Base-by-base conservation (phyloP, 225 moss, liverwort and hornwort genomes). In the Antitrichia curtipendula region DNA sequence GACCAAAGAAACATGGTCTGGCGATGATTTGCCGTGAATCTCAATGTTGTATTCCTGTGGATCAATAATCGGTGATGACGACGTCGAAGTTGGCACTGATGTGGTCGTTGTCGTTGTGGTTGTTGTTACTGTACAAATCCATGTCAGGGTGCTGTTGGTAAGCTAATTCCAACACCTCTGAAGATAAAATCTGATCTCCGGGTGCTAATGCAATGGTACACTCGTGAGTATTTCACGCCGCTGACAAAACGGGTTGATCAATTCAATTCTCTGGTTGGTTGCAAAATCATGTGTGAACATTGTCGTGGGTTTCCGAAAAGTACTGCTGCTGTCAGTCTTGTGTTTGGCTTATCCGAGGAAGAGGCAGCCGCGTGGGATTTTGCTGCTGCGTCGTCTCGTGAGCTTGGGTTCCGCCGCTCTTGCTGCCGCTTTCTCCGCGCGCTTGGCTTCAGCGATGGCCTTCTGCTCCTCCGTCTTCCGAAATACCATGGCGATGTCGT, bases 361-460 rank as follows among this genome's bases (percentile, higher is more conserved):
- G 75, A 93, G 90, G 82, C 93, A 93, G 47, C 90, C 93, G 8
- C 91, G 85, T 17, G 92, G 90, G 81, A 85, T 54, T 88, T 88
- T 96, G 86, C 77, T 90, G n/a, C 83, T 61, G 20, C 91, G 89
- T 75, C 94, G 89, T 88, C 93, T 88, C 12, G 89, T 82, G 50
- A 85, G 32, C 74, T 89, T 91, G 17, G 90, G 86, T 45, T 93
- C 91, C 65, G 91, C 88, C 13, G 91, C 90, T 65, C 90, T 88
- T 54, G 90, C 92, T 47, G 97, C 92, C 27, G 91, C 91, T 83
- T 90, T 94, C 88, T 92, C 92, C 40, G 90, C 90, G 81, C 97
- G 92, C 89, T 93, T 97, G 21, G 90, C 91, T 74, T 95, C 93
- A 5, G 94, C 93, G 23, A 80, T 62, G 58, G 91, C 89, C 80